Evolutionary conservation across 2,329 filamentous ascomycete species (phyloP).

Genomic region (Fragosphaeria purpurea): DNA sequence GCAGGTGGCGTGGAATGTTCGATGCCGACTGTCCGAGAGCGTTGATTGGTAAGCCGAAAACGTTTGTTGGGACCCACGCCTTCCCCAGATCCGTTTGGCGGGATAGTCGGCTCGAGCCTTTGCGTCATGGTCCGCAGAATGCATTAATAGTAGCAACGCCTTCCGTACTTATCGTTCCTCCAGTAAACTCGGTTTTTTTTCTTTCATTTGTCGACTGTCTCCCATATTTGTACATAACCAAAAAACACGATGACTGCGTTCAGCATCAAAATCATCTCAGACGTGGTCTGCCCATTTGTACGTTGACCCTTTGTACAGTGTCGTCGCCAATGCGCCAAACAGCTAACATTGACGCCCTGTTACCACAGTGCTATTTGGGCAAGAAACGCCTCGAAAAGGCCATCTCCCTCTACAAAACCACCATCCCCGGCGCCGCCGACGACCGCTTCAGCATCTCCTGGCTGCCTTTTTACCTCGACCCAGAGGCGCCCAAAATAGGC

Average conservation of each 20-base stretch:
- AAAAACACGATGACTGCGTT: conserved; percentile 54
- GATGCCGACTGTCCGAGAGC: too few species aligned
- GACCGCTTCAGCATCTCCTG: conserved; percentile 67
- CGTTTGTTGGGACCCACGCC: too few species aligned
- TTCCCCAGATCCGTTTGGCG: too few species aligned
- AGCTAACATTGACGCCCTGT: conserved; percentile 15
- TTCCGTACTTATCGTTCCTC: too few species aligned
- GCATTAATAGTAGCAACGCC: too few species aligned
- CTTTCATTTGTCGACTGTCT: too few species aligned
- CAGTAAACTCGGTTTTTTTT: too few species aligned
- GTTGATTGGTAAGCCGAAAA: too few species aligned
- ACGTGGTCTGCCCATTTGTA: conserved; percentile 64
- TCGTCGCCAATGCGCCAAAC: background rate
- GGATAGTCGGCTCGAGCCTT: too few species aligned
- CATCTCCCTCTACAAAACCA: conserved; percentile 55
- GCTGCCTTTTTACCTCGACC: conserved; percentile 74
- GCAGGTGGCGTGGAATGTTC: too few species aligned
- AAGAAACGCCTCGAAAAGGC: conserved; percentile 64
- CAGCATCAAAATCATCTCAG: conserved; percentile 68
- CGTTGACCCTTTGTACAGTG: conserved; percentile 7
- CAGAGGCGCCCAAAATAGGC: conserved; percentile 40
- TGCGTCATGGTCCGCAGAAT: too few species aligned
- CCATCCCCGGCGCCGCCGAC: conserved; percentile 43
- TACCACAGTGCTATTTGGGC: conserved; percentile 61
- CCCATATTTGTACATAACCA: too few species aligned